Conservation (phyloP, 2,329 filamentous ascomycete genomes). For the Xylaria sp. region DNA sequence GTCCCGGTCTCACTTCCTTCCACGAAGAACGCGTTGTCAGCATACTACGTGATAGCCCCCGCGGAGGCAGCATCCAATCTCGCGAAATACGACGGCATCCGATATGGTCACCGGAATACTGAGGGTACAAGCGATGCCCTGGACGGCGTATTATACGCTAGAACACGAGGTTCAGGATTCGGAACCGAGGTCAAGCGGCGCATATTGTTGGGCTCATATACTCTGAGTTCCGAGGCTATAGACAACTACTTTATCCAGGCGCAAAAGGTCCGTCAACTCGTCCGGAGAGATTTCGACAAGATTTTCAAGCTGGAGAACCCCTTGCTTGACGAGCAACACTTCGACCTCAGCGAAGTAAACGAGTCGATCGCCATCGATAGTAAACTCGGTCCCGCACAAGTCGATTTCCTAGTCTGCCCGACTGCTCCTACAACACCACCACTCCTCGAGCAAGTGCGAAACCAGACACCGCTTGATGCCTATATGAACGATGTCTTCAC, state of each 20-base stretch:
- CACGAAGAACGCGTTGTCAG: slow-evolving; percentile 78
- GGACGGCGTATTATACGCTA: slow-evolving; percentile 66
- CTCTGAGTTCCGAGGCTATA: slow-evolving; percentile 80
- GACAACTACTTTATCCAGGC: slow-evolving; percentile 97
- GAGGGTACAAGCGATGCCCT: slow-evolving; percentile 45
- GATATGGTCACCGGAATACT: slow-evolving; percentile 64
- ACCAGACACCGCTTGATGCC: slow-evolving; percentile 58
- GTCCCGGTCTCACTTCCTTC: slow-evolving; percentile 74
- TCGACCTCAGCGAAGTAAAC: slow-evolving; percentile 57
- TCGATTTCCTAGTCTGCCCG: slow-evolving; percentile 84
- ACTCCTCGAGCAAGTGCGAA: slow-evolving; percentile 50
- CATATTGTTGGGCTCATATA: slow-evolving; percentile 86
- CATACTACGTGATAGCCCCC: slow-evolving; percentile 93
- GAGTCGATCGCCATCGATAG: slow-evolving; percentile 47
- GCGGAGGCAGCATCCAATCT: slow-evolving; percentile 95
- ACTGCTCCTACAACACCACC: slow-evolving; percentile 78
- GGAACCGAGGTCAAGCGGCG: slow-evolving; percentile 80
- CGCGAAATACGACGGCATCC: slow-evolving; percentile 94
- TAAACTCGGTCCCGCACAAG: slow-evolving; percentile 55
- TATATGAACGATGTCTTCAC: slow-evolving; percentile 97
- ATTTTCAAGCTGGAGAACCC: slow-evolving; percentile 69
- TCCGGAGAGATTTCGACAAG: slow-evolving; percentile 79
- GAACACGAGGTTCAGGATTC: slow-evolving; percentile 68
- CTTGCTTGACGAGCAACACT: slow-evolving; percentile 50
- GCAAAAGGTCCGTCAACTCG: slow-evolving; percentile 76